Conservation (phyloP, 176 grass and related monocot species). For the Hordeum marinum region DNA sequence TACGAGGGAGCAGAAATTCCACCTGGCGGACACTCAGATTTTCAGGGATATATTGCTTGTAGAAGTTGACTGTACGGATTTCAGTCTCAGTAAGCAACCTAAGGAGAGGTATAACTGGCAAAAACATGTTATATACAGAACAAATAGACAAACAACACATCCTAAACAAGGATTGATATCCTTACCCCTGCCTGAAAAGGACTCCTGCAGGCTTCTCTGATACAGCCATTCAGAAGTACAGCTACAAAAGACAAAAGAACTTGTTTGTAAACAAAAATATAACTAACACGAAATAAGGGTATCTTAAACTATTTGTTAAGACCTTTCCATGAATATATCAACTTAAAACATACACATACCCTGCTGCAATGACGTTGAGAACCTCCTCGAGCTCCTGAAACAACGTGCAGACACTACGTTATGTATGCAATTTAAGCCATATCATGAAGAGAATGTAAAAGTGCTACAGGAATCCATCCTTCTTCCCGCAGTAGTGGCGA, state of each 20-base stretch:
- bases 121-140: neutral
- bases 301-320: neutral
- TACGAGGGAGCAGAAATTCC: neutral
- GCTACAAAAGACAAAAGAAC: neutral
- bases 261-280: neutral
- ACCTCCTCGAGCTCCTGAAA: slow-evolving; percentile 19
- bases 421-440: neutral
- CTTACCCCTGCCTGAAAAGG: slow-evolving; percentile 21
- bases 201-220: slow-evolving; percentile 22
- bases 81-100: slow-evolving; percentile 32
- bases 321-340: neutral
- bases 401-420: neutral
- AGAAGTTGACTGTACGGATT: neutral
- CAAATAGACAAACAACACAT: slow-evolving; percentile 14
- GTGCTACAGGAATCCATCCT: neutral
- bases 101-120: slow-evolving; percentile 25
- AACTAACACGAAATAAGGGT: neutral
- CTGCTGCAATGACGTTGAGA: neutral
- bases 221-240: neutral
- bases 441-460: neutral
- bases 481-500: neutral
- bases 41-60: neutral
- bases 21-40: neutral
- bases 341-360: neutral
- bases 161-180: slow-evolving; percentile 2